These are phyloP conservation scores for Lichtheimia corymbifera DNA, from an alignment of 371 early-diverging fungal genomes.

Conservation along the genomic window DNA sequence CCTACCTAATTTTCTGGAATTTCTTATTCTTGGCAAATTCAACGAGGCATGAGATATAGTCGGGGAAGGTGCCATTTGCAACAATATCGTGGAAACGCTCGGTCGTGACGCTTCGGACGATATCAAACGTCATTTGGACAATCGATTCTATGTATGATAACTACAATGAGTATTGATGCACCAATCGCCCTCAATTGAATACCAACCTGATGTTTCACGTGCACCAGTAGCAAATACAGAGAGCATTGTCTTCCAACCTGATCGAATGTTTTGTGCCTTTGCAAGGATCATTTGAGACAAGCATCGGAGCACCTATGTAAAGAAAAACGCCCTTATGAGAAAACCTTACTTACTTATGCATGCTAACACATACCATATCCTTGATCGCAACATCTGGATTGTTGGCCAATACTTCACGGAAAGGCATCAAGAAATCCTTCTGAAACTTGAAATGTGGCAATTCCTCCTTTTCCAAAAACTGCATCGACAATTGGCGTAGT, in stretches of 20 bases:
- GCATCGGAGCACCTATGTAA: slow-evolving; percentile 66
- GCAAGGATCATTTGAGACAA: slow-evolving; percentile 89
- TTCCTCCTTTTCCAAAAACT: slow-evolving; percentile 94
- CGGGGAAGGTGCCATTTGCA: slow-evolving; percentile 73
- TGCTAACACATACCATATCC: slow-evolving; percentile 72
- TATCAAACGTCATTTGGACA: slow-evolving; percentile 65
- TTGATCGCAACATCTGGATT: slow-evolving; percentile 79
- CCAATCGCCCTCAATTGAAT: neutral
- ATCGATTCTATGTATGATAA: slow-evolving; percentile 46
- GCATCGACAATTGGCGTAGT: slow-evolving; percentile 90
- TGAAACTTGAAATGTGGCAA: slow-evolving; percentile 94
- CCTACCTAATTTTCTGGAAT: slow-evolving; percentile 54
- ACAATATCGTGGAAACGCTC: slow-evolving; percentile 73
- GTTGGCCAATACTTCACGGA: slow-evolving; percentile 81
- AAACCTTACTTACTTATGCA: neutral
- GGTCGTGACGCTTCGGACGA: slow-evolving; percentile 62
- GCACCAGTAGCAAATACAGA: slow-evolving; percentile 82
- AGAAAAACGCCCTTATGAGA: neutral
- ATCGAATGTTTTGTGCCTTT: slow-evolving; percentile 71
- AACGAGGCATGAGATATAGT: slow-evolving; percentile 78
- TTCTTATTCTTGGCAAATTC: slow-evolving; percentile 71
- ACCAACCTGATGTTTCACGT: slow-evolving; percentile 62
- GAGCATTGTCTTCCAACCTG: slow-evolving; percentile 91
- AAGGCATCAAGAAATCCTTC: slow-evolving; percentile 92
- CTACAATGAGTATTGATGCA: neutral